Percentiles rank a stretch among this genome's conserved stretches.
Conservation (phyloP, 768 basidiomycete genomes). For the Omphalotus guepiniiformis region DNA sequence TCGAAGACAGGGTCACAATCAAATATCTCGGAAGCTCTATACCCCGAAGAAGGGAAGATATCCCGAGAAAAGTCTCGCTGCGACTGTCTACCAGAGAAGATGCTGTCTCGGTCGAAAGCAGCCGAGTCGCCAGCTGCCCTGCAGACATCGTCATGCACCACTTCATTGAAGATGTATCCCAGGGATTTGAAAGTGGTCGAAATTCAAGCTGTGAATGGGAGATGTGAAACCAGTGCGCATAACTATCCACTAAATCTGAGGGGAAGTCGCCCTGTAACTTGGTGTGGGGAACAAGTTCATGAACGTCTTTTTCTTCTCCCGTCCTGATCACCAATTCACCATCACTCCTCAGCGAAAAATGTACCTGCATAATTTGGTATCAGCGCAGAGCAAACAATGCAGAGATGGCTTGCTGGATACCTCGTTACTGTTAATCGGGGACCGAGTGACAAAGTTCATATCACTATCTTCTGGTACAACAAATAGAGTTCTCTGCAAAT, state of each 20-base stretch:
- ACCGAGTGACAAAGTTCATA: constrained; percentile 22
- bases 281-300: constrained; percentile 31
- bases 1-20: no score
- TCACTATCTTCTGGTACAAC: constrained; percentile 30
- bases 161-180: constrained; percentile 21
- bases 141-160: no score
- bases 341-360: constrained; percentile 20
- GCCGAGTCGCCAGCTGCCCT: no score
- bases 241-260: constrained; percentile 15
- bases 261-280: constrained; percentile 24
- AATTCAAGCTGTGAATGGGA: constrained; percentile 26
- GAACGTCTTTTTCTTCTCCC: constrained; percentile 10
- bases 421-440: constrained; percentile 14
- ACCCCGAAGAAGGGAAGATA: no score
- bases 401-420: constrained; percentile 8
- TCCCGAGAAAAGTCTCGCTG: constrained; percentile 20
- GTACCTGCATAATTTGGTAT: constrained; percentile 19
- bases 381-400: background rate
- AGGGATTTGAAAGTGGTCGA: constrained; percentile 20
- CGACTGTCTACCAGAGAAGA: no score
- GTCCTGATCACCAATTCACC: constrained; percentile 23
- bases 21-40: no score
- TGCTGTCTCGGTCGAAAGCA: no score
- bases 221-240: constrained; percentile 29
- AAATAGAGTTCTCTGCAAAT: constrained; percentile 22